These are phyloP conservation scores for Wickerhamiella lipophila DNA, from an alignment of 805 yeast species.

Conservation along the genomic window DNA sequence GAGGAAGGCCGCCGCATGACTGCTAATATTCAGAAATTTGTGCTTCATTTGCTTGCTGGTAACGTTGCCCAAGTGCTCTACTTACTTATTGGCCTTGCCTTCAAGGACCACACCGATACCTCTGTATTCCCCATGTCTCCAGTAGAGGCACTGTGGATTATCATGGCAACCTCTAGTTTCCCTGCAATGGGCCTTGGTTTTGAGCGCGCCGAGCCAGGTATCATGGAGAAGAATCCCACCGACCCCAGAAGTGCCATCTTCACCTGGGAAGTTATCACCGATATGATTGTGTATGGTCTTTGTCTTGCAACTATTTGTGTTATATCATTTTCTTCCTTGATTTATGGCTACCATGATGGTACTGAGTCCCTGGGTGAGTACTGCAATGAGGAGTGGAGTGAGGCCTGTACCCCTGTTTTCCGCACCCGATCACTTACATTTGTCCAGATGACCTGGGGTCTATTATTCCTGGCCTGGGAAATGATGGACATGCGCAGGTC, in stretches of 20 bases:
- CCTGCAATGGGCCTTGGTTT: constrained; percentile 76
- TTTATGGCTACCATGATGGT: constrained; percentile 58
- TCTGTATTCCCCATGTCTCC: constrained; percentile 79
- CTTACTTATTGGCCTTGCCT: constrained; percentile 60
- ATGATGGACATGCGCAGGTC: constrained; percentile 62
- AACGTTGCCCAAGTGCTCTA: constrained; percentile 61
- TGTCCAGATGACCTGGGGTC: constrained; percentile 78
- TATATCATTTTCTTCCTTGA: constrained; percentile 48
- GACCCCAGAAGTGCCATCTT: constrained; percentile 44
- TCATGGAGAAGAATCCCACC: constrained; percentile 54
- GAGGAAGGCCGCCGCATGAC: constrained; percentile 76
- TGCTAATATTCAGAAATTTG: constrained; percentile 65
- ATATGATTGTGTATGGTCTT: constrained; percentile 61
- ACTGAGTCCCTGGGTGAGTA: constrained; percentile 38
- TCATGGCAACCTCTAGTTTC: constrained; percentile 66
- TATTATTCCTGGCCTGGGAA: constrained; percentile 73
- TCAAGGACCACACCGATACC: constrained; percentile 45
- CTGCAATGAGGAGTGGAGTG: constrained; percentile 44
- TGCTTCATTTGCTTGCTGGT: constrained; percentile 56
- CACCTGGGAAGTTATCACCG: constrained; percentile 53
- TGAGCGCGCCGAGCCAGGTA: constrained; percentile 50
- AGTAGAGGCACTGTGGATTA: constrained; percentile 67
- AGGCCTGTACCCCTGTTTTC: constrained; percentile 49
- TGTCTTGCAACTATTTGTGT: constrained; percentile 62
- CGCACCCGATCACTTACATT: constrained; percentile 66